Base-by-base conservation (phyloP, 2,329 filamentous ascomycete genomes). In the Trichoderma simmonsii region DNA sequence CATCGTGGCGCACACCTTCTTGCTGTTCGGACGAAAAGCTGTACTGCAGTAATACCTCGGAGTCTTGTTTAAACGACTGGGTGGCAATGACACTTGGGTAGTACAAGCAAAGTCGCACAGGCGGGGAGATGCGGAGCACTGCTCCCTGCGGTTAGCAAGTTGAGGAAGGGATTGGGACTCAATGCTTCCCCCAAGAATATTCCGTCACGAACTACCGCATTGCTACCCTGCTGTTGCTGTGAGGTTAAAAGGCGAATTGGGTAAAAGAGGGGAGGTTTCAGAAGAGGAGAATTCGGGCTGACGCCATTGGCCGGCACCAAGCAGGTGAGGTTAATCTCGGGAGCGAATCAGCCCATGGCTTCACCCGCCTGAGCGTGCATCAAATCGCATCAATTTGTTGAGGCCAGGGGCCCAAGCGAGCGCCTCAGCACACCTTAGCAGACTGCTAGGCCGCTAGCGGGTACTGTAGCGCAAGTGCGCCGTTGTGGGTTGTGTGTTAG, bases 391-490 rank as follows among this genome's bases (percentile, higher is more conserved):
- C 65, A 18, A 32, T 51, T 69, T 69, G 66, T 69, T 69, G 66
- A 69, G 56, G 8, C 66, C 66, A 69, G 66, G 66, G 56, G 36
- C 56, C 56, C 36, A 60, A 69, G 66, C 66, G 56, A 67, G 65
- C 65, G 65, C 65, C 56, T 59, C 65, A 60, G 54, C 65, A 60
- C 54, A 24, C 24, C 54, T 39, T 43, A 32, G 65, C 66, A 67
- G 51, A 12, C 48, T 54, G 43, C 48, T n/a, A 67, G 21, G 28
- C 56, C 21, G 51, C 64, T 67, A 67, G 51, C 64, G 64, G 64
- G 64, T 43, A n/a, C 39, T 43, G 39, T 43, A 57, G 64, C 54
- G 51, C 24, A 69, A 43, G 66, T 26, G 56, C 56, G 54, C 39
- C 30, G 34, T 21, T 3, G 57, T n/a, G 28, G 57, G 32, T 60